Evolutionary conservation across 495 filamentous ascomycete species (phyloP).

Genomic region (Daldinia caldariorum): DNA sequence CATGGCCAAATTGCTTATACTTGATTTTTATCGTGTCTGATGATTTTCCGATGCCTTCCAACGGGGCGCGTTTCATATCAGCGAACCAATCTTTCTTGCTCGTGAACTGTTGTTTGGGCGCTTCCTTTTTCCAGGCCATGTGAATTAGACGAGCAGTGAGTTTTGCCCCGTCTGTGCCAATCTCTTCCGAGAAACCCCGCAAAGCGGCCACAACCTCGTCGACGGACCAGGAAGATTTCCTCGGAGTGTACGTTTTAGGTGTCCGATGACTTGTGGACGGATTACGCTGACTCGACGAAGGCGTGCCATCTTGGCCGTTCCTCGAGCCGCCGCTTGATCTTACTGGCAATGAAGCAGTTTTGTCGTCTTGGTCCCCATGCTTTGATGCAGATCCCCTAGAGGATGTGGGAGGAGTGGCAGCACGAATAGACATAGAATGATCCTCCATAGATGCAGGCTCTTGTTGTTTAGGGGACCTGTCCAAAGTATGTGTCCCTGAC

Average conservation of each 20-base stretch:
- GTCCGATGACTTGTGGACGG: constrained; percentile 37
- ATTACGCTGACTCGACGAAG: constrained; percentile 29
- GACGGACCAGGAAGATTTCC: constrained; percentile 49
- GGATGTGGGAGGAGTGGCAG: constrained; percentile 30
- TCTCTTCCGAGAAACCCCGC: constrained; percentile 43
- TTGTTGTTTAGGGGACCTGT: constrained; percentile 10
- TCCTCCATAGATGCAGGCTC: constrained; percentile 20
- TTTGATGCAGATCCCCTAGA: constrained; percentile 24
- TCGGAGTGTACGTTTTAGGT: constrained; percentile 49
- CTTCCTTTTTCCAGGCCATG: constrained; percentile 53
- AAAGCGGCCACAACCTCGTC: constrained; percentile 50
- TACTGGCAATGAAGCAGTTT: constrained; percentile 23
- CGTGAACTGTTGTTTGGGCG: constrained; percentile 47
- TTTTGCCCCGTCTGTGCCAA: constrained; percentile 51
- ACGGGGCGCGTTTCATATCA: constrained; percentile 47
- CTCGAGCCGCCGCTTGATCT: constrained; percentile 21
- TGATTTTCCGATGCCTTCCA: constrained; percentile 26
- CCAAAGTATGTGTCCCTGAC: constrained; percentile 17
- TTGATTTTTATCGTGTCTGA: constrained; percentile 50
- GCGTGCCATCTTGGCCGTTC: constrained; percentile 22
- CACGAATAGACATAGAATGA: constrained; percentile 17
- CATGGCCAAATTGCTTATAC: constrained; percentile 52
- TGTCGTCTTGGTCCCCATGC: constrained; percentile 26
- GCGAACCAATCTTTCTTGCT: constrained; percentile 54
- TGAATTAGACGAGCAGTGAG: constrained; percentile 52